These are phyloP conservation scores for Psilocybe azurescens DNA, from an alignment of 768 basidiomycete genomes.

Conservation along the genomic window DNA sequence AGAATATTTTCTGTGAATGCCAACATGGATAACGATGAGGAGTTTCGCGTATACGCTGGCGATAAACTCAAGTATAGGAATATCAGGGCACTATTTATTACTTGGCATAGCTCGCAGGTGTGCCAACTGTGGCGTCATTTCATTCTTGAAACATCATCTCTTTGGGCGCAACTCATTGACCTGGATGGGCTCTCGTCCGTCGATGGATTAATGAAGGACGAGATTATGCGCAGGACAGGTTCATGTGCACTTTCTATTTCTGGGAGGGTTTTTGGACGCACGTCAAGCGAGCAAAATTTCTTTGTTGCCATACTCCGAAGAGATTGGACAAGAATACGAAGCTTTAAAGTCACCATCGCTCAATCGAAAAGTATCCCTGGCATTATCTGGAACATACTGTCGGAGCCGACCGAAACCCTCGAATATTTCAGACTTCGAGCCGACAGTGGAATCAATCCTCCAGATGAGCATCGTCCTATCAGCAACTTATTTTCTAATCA, in stretches of 20 bases:
- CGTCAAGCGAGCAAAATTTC: not conserved
- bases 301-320: constrained; percentile 3
- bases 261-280: constrained; percentile 1
- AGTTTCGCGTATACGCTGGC: not conserved
- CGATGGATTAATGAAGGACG: constrained; percentile 9
- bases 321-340: not conserved
- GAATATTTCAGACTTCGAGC: not conserved
- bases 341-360: not conserved
- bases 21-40: constrained; percentile 2
- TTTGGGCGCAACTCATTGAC: constrained; percentile 17
- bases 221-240: constrained; percentile 9
- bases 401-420: not conserved
- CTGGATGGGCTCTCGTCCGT: constrained; percentile 5
- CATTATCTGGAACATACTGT: not conserved
- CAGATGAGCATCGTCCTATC: not conserved
- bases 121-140: constrained; percentile 11
- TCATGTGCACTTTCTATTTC: constrained; percentile 1
- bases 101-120: constrained; percentile 7
- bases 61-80: not conserved
- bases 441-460: not conserved
- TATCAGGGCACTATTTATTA: not conserved
- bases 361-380: not conserved
- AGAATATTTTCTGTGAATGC: constrained; percentile 6
- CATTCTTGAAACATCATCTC: constrained; percentile 5
- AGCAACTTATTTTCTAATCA: not conserved